Conservation (phyloP, 768 basidiomycete species). For the Pholiota conissans region DNA sequence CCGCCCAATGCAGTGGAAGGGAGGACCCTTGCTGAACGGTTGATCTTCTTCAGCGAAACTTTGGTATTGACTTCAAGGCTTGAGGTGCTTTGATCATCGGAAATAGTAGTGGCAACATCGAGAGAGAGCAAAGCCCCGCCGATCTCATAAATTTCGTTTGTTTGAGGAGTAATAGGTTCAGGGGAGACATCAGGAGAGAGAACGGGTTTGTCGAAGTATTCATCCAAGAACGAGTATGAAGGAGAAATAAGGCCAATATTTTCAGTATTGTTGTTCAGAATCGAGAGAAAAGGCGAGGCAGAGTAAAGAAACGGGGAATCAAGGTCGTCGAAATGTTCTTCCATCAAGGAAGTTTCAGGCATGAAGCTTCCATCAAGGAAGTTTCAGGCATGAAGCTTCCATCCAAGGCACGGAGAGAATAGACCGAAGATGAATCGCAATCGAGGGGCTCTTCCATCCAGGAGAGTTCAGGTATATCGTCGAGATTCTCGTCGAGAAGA, state of each 20-base stretch:
- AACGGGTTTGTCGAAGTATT: not conserved
- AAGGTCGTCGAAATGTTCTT: not conserved
- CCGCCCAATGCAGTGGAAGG: not conserved
- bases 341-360: not conserved
- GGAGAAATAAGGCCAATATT: not conserved
- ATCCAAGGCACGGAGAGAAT: not conserved
- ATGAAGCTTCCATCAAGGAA: not conserved
- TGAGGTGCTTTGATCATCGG: no score
- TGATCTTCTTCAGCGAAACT: not conserved
- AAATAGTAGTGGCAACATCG: no score
- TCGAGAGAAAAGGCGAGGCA: not conserved
- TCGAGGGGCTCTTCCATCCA: no score
- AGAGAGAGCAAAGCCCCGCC: no score
- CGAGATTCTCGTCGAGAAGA: not conserved
- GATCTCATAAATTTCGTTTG: no score
- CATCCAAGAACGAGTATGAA: not conserved
- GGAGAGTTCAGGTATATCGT: no score
- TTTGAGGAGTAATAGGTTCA: no score
- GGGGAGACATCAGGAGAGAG: no score
- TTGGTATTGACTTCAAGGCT: not conserved
- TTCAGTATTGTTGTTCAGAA: not conserved
- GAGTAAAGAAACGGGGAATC: not conserved
- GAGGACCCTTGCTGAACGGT: not conserved
- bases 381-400: not conserved
- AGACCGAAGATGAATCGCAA: no score